Percentiles rank a stretch among this genome's conserved stretches.
phyloP scores from a whole-genome alignment of 116 monocot genomes.

The Phalaenopsis hybrid region DNA sequence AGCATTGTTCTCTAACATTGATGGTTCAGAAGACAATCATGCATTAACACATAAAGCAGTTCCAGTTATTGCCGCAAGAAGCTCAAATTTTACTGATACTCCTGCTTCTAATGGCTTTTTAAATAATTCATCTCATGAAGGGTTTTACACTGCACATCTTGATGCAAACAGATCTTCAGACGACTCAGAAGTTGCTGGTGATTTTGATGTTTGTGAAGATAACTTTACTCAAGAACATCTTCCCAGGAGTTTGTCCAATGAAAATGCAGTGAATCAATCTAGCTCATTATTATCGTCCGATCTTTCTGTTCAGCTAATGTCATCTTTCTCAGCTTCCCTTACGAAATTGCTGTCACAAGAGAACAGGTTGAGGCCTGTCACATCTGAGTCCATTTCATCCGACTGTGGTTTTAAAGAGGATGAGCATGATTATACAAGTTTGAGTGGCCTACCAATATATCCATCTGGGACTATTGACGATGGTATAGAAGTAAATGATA shows the following conservation, averaged over 20 bases:
- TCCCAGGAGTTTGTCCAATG: neutral
- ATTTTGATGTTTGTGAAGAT: constrained; percentile 14
- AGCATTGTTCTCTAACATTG: constrained; percentile 28
- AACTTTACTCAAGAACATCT: neutral
- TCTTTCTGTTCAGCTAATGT: constrained; percentile 24
- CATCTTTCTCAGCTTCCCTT: constrained; percentile 34
- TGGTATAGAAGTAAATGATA: constrained; percentile 20
- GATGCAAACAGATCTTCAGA: constrained; percentile 1
- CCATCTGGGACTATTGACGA: constrained; percentile 14
- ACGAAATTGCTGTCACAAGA: constrained; percentile 21
- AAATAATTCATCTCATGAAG: constrained; percentile 15
- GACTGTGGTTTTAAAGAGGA: constrained; percentile 21
- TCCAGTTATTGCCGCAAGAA: neutral
- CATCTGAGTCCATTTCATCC: constrained; percentile 25
- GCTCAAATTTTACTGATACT: constrained; percentile 17
- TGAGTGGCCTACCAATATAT: constrained; percentile 11
- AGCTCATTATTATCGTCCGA: constrained; percentile 6
- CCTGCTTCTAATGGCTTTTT: constrained; percentile 26
- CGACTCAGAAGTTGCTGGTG: neutral
- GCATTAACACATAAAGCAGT: neutral
- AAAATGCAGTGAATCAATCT: neutral
- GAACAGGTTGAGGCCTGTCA: constrained; percentile 10
- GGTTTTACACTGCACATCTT: constrained; percentile 3
- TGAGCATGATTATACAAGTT: constrained; percentile 14
- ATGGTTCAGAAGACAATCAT: constrained; percentile 10